These are phyloP conservation scores for Zygosaccharomyces pseudobailii DNA, from an alignment of 1,139 yeast genomes.

Conservation along the genomic window DNA sequence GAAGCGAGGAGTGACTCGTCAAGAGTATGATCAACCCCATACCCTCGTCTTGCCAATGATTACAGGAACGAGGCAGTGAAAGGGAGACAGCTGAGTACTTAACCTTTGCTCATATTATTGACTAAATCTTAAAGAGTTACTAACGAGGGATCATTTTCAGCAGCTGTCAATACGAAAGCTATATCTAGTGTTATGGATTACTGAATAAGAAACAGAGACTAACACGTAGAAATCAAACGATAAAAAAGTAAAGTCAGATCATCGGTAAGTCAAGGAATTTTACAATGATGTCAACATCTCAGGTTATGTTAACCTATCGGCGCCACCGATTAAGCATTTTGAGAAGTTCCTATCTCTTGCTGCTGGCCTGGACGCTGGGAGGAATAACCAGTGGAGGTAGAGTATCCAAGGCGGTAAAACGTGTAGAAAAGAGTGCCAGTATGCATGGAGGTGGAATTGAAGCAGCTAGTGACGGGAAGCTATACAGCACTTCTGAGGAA, in stretches of 20 bases:
- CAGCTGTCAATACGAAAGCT: too few species aligned
- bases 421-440: conserved; percentile 8
- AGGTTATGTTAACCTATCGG: conserved; percentile 13
- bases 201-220: too few species aligned
- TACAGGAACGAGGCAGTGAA: neutral
- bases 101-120: too few species aligned
- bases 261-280: neutral
- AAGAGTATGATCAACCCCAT: neutral
- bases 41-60: neutral
- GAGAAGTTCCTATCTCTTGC: conserved; percentile 27
- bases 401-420: conserved; percentile 7
- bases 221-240: too few species aligned
- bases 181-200: too few species aligned
- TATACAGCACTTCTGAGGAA: conserved; percentile 5
- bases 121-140: too few species aligned
- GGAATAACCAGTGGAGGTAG: conserved; percentile 17
- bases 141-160: too few species aligned
- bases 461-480: neutral
- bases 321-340: conserved; percentile 28
- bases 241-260: neutral
- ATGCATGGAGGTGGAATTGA: conserved; percentile 5
- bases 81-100: too few species aligned
- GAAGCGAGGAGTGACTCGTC: neutral
- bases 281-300: neutral
- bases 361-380: conserved; percentile 24